These are phyloP conservation scores for Neopestalotiopsis clavispora DNA, from an alignment of 2,329 filamentous ascomycete genomes.

Conservation along the genomic window DNA sequence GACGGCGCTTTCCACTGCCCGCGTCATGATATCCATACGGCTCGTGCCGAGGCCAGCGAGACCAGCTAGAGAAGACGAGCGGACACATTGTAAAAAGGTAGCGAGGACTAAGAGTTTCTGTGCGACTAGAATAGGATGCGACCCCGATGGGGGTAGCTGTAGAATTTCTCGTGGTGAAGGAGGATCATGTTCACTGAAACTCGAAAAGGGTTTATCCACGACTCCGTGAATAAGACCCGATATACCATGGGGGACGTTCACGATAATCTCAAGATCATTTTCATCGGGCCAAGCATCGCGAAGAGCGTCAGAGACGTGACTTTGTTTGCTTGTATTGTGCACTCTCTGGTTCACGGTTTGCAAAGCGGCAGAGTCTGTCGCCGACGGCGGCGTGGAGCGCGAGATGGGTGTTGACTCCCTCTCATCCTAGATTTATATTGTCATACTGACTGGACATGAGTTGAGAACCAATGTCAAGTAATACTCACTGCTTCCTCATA, in stretches of 20 bases:
- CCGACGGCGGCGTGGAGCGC: not conserved
- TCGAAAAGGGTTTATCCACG: conserved; percentile 16
- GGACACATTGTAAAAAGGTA: conserved; percentile 40
- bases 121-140: conserved; percentile 38
- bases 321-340: not conserved
- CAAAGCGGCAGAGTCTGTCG: not conserved
- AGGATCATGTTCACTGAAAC: conserved; percentile 24
- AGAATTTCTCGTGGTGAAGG: conserved; percentile 24
- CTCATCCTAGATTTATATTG: not conserved
- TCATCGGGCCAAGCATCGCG: not conserved
- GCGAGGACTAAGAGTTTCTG: conserved; percentile 44
- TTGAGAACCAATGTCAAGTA: not conserved
- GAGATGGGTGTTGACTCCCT: not conserved
- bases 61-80: not conserved
- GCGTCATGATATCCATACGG: conserved; percentile 12
- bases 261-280: not conserved
- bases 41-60: not conserved
- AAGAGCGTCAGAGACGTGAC: not conserved
- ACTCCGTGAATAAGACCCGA: not conserved
- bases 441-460: not conserved
- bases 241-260: not conserved
- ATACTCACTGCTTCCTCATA: not conserved
- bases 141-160: not conserved
- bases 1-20: conserved; percentile 24
- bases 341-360: not conserved